Evolutionary conservation across 805 yeast genomes (phyloP), one percentile per base, ranked within the genome.

Genomic region (Yamadazyma philogaea): DNA sequence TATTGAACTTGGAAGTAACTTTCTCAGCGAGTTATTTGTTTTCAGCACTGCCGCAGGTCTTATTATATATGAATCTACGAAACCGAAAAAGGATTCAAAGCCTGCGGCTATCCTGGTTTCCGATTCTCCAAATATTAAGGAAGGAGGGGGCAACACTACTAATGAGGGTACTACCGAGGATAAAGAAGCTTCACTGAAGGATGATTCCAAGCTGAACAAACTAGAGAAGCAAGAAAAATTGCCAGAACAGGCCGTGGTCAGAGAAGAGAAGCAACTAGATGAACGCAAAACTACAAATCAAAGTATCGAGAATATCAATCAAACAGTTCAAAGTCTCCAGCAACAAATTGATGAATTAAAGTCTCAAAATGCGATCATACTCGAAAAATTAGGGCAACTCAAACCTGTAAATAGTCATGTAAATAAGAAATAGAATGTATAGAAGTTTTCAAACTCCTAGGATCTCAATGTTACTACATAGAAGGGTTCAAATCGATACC

Each of bases 1-100:
- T 28, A 76, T 88, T 33, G 93, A 87, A 45, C 79, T 74, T 45
- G 96, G 95, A 1, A 93, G 95, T 34, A 83, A 75, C 43, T 79
- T 87, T 56, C 63, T 87, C 10, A 82, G 91, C 34, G 96, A 87
- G 58, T 59, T 81, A 24, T 83, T 87, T 54, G 79, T 87, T 15
- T 87, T 88, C 50, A 67, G 82, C 20, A 91, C 88, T 18, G 95
- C 93, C 1, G 93, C 95, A 4, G 73, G 82, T 1, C 71, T 85
- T 42, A 80, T 88, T 8, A 55, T 87, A 10, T 86, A 75, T 56
- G 96, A 88, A 57, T 75, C 86, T 20, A 70, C 75, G 53, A 72
- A 91, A 51, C 78, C 84, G 35, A 68, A 54, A 87, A 82, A 48
- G 60, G 66, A 82, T 44, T 88, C 81, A 43, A 71, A 75, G 0